Conservation (phyloP, 2,329 filamentous ascomycete species). For the Stachybotrys chartarum region DNA sequence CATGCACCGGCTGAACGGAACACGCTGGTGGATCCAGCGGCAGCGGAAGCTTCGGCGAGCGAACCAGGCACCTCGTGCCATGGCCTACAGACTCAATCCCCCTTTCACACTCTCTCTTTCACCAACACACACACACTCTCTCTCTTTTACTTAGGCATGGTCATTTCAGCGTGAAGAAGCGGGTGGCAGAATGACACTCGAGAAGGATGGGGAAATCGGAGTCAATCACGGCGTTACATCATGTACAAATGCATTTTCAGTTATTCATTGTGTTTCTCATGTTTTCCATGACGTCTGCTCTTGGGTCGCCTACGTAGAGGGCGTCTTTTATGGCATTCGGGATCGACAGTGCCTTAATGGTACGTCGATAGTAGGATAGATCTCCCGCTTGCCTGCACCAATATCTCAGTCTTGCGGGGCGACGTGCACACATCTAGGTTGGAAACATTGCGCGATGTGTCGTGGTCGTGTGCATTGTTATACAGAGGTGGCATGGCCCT, state of each 20-base stretch:
- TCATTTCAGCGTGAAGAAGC: conserved; percentile 13
- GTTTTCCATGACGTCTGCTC: conserved; percentile 2
- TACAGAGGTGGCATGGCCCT: background rate
- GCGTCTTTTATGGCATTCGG: background rate
- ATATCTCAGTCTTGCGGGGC: background rate
- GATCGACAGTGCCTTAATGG: background rate
- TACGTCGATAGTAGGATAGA: conserved; percentile 23
- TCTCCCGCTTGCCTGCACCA: background rate
- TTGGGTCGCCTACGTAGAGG: conserved; percentile 1
- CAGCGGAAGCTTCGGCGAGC: no score
- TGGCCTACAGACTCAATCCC: background rate
- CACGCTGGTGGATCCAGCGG: no score
- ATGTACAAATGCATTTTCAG: conserved; percentile 16
- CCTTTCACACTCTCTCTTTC: background rate
- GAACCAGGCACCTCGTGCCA: background rate
- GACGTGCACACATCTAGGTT: background rate
- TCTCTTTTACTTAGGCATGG: conserved; percentile 10
- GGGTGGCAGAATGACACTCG: conserved; percentile 9
- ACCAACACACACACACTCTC: no score
- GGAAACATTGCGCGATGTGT: background rate
- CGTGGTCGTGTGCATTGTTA: background rate
- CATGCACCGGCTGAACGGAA: no score
- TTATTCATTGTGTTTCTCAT: conserved; percentile 7
- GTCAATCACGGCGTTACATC: conserved; percentile 17
- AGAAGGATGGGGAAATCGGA: conserved; percentile 14